Evolutionary conservation across 805 yeast species (phyloP).

Genomic region (Candida golubevii): DNA sequence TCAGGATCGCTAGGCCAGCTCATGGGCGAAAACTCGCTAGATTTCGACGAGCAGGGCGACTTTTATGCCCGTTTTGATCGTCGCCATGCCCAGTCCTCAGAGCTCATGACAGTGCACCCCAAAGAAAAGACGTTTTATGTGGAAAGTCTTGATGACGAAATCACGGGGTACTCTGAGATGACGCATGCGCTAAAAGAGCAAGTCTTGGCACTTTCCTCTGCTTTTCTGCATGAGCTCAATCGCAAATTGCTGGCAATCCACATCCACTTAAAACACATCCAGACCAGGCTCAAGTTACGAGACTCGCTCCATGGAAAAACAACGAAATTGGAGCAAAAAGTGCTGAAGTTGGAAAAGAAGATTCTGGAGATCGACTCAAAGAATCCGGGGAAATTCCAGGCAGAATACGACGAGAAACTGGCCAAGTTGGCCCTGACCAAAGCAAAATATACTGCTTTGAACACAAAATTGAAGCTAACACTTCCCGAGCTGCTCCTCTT

Average conservation of each 20-base stretch:
- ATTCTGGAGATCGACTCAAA: conserved; percentile 14
- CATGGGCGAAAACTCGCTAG: conserved; percentile 32
- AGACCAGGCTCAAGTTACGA: conserved; percentile 42
- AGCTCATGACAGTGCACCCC: conserved; percentile 33
- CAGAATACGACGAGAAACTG: conserved; percentile 33
- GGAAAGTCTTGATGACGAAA: conserved; percentile 17
- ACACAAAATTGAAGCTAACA: conserved; percentile 31
- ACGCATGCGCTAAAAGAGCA: conserved; percentile 16
- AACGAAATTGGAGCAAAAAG: conserved; percentile 33
- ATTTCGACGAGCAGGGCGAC: conserved; percentile 31
- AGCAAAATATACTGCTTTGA: conserved; percentile 28
- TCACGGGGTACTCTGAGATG: conserved; percentile 22
- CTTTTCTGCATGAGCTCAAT: conserved; percentile 26
- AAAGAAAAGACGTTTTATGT: conserved; percentile 27
- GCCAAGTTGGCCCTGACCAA: conserved; percentile 26
- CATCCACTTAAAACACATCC: conserved; percentile 29
- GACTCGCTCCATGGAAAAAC: conserved; percentile 40
- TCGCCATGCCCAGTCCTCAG: conserved; percentile 12
- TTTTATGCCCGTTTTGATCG: conserved; percentile 29
- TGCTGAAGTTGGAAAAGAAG: conserved; percentile 35
- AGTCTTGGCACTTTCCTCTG: conserved; percentile 21
- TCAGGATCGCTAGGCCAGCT: conserved; percentile 27
- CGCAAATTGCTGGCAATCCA: conserved; percentile 38
- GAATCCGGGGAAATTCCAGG: conserved; percentile 36
- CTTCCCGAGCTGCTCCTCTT: conserved; percentile 45